Evolutionary conservation across 2,329 filamentous ascomycete species (phyloP).

Genomic region (Sclerotinia glacialis): DNA sequence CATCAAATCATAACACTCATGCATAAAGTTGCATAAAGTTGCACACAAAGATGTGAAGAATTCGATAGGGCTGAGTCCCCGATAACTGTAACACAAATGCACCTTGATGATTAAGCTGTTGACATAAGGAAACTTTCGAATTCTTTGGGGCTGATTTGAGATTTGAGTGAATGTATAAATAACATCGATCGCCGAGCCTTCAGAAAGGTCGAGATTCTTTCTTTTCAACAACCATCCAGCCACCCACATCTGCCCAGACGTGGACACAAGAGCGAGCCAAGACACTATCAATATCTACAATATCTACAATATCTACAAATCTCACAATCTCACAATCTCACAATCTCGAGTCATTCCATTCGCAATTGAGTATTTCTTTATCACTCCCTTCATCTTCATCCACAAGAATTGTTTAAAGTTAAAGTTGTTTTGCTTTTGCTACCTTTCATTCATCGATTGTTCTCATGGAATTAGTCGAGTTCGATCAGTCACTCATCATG

Average conservation of each 20-base stretch:
- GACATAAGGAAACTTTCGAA: not conserved
- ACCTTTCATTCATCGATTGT: not conserved
- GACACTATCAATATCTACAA: not conserved
- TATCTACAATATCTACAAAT: too few species aligned
- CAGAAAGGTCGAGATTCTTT: conserved; percentile 5
- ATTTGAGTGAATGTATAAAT: not conserved
- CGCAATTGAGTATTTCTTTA: not conserved
- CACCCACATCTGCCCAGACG: not conserved
- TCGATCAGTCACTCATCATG: too few species aligned
- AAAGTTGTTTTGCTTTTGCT: not conserved
- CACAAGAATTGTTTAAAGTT: not conserved
- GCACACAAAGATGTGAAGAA: not conserved
- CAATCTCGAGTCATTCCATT: not conserved
- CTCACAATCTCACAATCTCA: too few species aligned
- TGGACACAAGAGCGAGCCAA: not conserved
- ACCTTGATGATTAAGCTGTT: not conserved
- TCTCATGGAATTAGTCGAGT: not conserved
- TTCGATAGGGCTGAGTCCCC: not conserved
- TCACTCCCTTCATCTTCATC: not conserved
- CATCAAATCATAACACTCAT: not conserved
- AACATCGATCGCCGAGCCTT: not conserved
- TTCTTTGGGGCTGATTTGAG: not conserved
- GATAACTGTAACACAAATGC: not conserved
- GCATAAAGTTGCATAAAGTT: not conserved
- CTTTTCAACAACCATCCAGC: conserved; percentile 1